Evolutionary conservation across 164 flowering plant genomes (phyloP), one percentile per base, ranked within the genome.

Genomic region (Magnolia sinica): DNA sequence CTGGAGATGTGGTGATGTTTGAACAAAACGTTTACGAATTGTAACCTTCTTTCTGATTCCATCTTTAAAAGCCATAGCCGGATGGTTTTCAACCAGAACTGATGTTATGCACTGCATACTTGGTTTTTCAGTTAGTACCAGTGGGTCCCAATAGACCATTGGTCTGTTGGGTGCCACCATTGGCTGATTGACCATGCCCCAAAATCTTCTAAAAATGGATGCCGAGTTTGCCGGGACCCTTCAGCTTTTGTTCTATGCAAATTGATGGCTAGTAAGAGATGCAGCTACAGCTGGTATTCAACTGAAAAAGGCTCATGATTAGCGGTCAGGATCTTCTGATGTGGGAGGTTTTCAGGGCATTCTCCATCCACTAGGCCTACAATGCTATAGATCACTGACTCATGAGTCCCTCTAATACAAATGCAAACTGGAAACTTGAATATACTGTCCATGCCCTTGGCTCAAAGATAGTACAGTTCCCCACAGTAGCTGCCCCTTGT

Each of bases 1-100:
- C 82, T 9, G 93, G 97, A 7, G 98, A 94, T 77, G 84, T 89
- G 64, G 98, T 94, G 27, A 77, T 94, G 91, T 92, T 92, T 82
- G 91, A 90, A 74, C 98, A 94, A 78, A 91, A 85, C 50, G 97
- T 94, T 68, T 90, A 94, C 82, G 95, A 90, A 71, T 85, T 80
- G 98, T 92, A 89, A 88, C n/a, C 11, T 72, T 72, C 64, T 77
- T 19, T 52, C 64, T 37, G 1, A 31, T 13, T n/a, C 20, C n/a
- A 64, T 72, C 61, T 52, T 11, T 58, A 10, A 51, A 8, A 19
- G 11, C 9, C 55, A 19, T 61, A n/a, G 66, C 50, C 9, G 1
- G 61, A 61, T 73, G 66, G 27, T 10, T 23, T 58, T 73, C 50
- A 9, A 8, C n/a, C 24, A 58, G 18, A 37, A 37, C 9, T 7